A percentile compares a stretch with the other conserved stretches of the same genome.
Conservation (phyloP, 2,329 filamentous ascomycete species). For the Beauveria australis region DNA sequence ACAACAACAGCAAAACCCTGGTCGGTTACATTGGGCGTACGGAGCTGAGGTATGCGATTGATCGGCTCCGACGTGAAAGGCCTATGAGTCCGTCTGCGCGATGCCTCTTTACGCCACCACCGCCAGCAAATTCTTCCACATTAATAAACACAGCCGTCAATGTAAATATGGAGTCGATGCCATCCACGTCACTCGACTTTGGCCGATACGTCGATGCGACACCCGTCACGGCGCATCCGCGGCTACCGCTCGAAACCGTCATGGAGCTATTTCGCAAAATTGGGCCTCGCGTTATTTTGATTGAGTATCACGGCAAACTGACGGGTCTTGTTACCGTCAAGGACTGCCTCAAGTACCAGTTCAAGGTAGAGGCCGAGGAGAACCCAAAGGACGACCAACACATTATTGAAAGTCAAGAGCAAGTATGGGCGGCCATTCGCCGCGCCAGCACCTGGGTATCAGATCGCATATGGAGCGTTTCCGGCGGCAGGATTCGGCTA, state of each 20-base stretch:
- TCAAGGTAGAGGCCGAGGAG: constrained; percentile 86
- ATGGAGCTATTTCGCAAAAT: constrained; percentile 99
- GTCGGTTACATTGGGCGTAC: constrained; percentile 90
- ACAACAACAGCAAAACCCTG: constrained; percentile 59
- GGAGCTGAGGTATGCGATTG: constrained; percentile 84
- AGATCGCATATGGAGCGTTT: constrained; percentile 42
- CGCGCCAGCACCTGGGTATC: constrained; percentile 50
- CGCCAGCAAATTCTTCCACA: constrained; percentile 22
- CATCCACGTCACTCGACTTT: constrained; percentile 62
- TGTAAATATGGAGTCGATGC: constrained; percentile 49
- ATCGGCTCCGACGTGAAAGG: constrained; percentile 66
- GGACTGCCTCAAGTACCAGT: constrained; percentile 94
- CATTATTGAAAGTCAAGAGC: constrained; percentile 52
- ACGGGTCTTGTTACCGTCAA: constrained; percentile 89
- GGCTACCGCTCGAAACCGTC: constrained; percentile 86
- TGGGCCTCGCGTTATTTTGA: constrained; percentile 83
- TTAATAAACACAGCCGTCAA: constrained; percentile 40
- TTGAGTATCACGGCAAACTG: constrained; percentile 80
- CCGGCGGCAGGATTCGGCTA: constrained; percentile 50
- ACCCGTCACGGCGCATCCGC: constrained; percentile 83
- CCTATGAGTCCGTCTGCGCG: constrained; percentile 57
- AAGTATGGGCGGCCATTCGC: constrained; percentile 53
- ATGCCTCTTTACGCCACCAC: constrained; percentile 61
- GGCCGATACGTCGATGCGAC: constrained; percentile 82
- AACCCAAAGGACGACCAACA: constrained; percentile 54